Base-by-base conservation (phyloP, 2,329 filamentous ascomycete species). In the Metarhizium robertsii region DNA sequence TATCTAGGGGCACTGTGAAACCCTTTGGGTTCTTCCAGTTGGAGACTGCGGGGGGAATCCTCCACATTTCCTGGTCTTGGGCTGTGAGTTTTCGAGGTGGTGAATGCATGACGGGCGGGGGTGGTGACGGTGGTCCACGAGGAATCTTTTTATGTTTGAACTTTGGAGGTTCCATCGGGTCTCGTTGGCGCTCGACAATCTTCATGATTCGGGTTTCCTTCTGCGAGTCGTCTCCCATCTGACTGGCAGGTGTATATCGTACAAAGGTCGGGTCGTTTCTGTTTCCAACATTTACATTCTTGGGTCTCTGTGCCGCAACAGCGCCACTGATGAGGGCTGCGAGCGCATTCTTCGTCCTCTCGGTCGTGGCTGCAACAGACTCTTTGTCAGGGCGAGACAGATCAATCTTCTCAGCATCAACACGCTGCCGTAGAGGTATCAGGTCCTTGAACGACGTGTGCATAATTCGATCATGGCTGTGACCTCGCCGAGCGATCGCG, bases 1-100 rank as follows among this genome's bases (percentile, higher is more conserved):
- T 99, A 70, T 99, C 94, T 53, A 99, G 72, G 0, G 94, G 90
- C 1, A 99, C 90, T 0, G 94, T 99, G 67, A 96, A 99, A 65
- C 94, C 94, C 75, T 97, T 97, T 1, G 92, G 90, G 70, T 99
- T 99, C 81, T 99, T 99, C 94, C 94, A 99, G 71, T 97, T 97
- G 20, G 90, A 95, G 2, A 99, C 86, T 0, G 92, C 89, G 2
- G 92, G 91, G 0, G 79, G 80, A 45, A 84, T 96, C 66, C 86
- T 91, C 94, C 94, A 99, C 57, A 89, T 90, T 70, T 97, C 94
- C 71, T 97, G 92, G 64, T 99, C 94, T 69, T 96, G 92, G 6
- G 92, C 94, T 1, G 94, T 99, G 59, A 99, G 79, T 67, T 97
- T 99, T 59, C 94, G 80, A 0, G 94, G 92, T 14, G 94, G 94